These are phyloP conservation scores for Penicillium thymicola DNA, from an alignment of 2,329 filamentous ascomycete species.

Conservation along the genomic window DNA sequence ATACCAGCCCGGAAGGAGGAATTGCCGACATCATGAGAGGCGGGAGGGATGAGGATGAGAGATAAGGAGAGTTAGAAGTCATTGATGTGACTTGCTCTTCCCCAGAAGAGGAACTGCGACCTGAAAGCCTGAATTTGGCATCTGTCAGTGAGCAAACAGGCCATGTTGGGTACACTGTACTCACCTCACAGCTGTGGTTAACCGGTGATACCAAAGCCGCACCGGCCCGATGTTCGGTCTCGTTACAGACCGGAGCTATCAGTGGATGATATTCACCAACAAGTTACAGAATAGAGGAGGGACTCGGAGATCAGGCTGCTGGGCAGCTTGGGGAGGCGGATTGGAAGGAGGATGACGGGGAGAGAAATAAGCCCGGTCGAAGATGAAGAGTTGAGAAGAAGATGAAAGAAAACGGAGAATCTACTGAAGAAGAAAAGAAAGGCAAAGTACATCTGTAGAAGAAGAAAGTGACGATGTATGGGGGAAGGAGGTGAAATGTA, in stretches of 20 bases:
- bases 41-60: conserved; percentile 10
- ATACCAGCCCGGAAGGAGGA: conserved; percentile 29
- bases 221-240: neutral
- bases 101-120: neutral
- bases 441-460: neutral
- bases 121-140: neutral
- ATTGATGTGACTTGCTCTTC: neutral
- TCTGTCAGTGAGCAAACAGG: neutral
- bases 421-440: neutral
- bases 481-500: neutral
- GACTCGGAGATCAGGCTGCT: conserved; percentile 19
- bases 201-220: neutral
- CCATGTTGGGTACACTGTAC: neutral
- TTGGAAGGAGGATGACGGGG: neutral
- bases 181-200: neutral
- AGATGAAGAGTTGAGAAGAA: neutral
- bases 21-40: conserved; percentile 28
- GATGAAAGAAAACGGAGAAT: neutral
- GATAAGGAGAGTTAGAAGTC: neutral
- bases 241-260: neutral
- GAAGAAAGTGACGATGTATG: neutral
- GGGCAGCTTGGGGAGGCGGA: conserved; percentile 8
- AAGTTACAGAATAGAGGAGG: conserved; percentile 2
- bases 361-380: neutral
- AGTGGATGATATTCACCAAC: too few relatives aligned